Evolutionary conservation across 1,139 yeast species (phyloP).

Genomic region (Debaryomyces singareniensis): DNA sequence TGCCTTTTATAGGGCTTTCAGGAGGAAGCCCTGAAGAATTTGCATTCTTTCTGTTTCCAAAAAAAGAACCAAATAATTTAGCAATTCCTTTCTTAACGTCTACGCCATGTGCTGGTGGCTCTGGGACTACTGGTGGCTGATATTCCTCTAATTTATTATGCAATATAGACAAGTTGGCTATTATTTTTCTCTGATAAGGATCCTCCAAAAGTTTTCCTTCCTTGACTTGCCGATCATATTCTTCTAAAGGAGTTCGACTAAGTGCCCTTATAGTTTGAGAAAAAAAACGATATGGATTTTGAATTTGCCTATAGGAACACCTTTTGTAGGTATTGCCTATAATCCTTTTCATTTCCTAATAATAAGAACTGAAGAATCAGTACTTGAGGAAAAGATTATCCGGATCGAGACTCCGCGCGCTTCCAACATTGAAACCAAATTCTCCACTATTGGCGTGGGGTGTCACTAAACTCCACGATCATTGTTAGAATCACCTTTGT

Average conservation of each 20-base stretch:
- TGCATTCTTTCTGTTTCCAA: conserved; percentile 13
- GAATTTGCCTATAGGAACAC: too few species aligned
- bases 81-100: conserved; percentile 43
- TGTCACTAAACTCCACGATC: too few species aligned
- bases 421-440: too few species aligned
- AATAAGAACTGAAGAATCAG: not conserved
- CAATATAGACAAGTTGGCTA: conserved; percentile 46
- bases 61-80: conserved; percentile 30
- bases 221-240: conserved; percentile 52
- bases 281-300: too few species aligned
- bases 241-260: conserved; percentile 44
- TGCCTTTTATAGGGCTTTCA: conserved; percentile 53
- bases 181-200: conserved; percentile 59
- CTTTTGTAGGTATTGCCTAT: not conserved
- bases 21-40: conserved; percentile 2
- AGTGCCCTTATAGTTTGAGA: too few species aligned
- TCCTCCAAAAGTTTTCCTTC: conserved; percentile 54
- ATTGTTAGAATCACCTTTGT: too few species aligned
- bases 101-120: conserved; percentile 43
- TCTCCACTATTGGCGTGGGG: too few species aligned
- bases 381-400: too few species aligned
- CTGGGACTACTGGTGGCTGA: conserved; percentile 47
- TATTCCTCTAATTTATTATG: conserved; percentile 44
- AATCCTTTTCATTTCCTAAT: not conserved
- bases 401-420: too few species aligned